Evolutionary conservation across 2,329 filamentous ascomycete genomes (phyloP).

Genomic region (Claviceps quebecensis): DNA sequence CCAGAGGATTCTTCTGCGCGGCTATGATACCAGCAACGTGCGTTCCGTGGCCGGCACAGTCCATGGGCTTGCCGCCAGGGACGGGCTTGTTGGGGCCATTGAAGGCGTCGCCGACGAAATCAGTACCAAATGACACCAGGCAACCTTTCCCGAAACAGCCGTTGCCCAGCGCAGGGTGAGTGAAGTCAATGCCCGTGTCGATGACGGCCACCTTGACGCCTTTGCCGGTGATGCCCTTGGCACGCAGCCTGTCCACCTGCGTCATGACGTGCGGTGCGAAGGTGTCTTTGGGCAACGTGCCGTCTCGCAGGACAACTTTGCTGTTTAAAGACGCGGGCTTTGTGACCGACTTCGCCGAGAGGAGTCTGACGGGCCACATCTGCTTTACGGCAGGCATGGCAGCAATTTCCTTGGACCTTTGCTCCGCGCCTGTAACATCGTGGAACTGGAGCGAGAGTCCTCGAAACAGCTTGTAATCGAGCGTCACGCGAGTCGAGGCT

Average conservation of each 20-base stretch:
- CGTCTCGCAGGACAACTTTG: conserved; percentile 9
- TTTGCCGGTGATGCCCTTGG: conserved; percentile 33
- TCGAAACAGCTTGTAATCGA: conserved; percentile 38
- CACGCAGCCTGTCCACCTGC: conserved; percentile 38
- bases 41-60: conserved; percentile 28
- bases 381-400: conserved; percentile 30
- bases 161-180: conserved; percentile 42
- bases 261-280: conserved; percentile 40
- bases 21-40: conserved; percentile 32
- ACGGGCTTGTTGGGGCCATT: conserved; percentile 16
- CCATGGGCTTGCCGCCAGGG: conserved; percentile 25
- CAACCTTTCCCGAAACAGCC: conserved; percentile 29
- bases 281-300: conserved; percentile 15
- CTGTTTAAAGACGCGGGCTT: conserved; percentile 14
- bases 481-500: conserved; percentile 31
- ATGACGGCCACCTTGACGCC: conserved; percentile 40
- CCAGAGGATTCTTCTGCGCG: conserved; percentile 21
- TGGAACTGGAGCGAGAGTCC: conserved; percentile 39
- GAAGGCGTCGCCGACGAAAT: conserved; percentile 26
- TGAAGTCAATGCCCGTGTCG: conserved; percentile 46
- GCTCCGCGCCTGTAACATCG: conserved; percentile 28
- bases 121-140: conserved; percentile 28
- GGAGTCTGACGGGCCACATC: conserved; percentile 33
- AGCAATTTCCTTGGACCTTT: conserved; percentile 26
- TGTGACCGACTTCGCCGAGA: conserved; percentile 26